phyloP scores from a whole-genome alignment of 805 yeast genomes.

The Saccharomycopsis fodiens region DNA sequence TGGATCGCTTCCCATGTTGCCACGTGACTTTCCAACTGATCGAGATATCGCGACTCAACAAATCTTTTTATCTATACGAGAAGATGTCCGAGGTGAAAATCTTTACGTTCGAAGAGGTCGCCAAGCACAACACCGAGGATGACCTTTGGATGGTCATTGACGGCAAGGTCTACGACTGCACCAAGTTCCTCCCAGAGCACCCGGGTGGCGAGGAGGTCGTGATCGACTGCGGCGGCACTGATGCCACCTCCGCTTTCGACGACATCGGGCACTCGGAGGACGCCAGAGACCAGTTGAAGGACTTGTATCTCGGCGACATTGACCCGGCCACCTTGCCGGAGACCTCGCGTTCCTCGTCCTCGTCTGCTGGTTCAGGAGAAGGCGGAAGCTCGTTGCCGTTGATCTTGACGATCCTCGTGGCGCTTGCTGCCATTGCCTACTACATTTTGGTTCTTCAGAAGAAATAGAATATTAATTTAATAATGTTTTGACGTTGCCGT shows the following conservation, averaged over 20 bases:
- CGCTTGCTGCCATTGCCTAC: conserved; percentile 38
- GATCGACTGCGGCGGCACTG: conserved; percentile 72
- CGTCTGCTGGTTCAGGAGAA: conserved; percentile 20
- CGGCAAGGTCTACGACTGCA: conserved; percentile 71
- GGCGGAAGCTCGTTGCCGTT: conserved; percentile 28
- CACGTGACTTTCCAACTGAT: too few relatives aligned
- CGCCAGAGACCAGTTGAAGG: conserved; percentile 70
- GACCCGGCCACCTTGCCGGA: conserved; percentile 50
- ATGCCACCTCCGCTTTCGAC: conserved; percentile 61
- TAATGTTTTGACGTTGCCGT: too few relatives aligned
- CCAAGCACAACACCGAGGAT: conserved; percentile 63
- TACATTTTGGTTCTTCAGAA: conserved; percentile 23
- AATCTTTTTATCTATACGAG: not conserved
- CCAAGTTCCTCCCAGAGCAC: conserved; percentile 45
- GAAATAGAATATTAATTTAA: conserved; percentile 1
- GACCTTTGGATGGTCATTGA: conserved; percentile 82
- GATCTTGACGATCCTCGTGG: conserved; percentile 31
- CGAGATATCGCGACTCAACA: not conserved
- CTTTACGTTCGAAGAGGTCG: conserved; percentile 39
- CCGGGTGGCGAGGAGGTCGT: conserved; percentile 84
- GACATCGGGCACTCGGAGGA: conserved; percentile 98
- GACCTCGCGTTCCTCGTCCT: conserved; percentile 12
- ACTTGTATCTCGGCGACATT: conserved; percentile 68
- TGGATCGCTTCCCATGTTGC: too few relatives aligned
- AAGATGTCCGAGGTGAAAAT: conserved; percentile 15